Conservation (phyloP, 2,329 filamentous ascomycete genomes). For the Clathrospora elynae region DNA sequence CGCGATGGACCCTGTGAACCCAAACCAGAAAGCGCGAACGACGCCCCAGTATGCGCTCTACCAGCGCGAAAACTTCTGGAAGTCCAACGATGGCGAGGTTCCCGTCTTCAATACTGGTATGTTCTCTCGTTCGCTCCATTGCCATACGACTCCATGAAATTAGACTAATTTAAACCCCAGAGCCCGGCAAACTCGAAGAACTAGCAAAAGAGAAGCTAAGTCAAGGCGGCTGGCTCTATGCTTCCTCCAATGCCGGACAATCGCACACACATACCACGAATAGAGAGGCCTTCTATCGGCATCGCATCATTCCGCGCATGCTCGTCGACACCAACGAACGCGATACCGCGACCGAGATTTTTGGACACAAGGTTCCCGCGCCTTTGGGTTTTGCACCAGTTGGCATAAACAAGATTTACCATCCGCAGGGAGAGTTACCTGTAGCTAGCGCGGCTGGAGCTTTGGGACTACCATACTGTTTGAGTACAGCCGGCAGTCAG, state of each 20-base stretch:
- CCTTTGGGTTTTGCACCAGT: conserved; percentile 69
- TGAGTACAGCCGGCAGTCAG: conserved; percentile 62
- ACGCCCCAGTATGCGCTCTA: conserved; percentile 62
- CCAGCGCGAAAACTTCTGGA: conserved; percentile 62
- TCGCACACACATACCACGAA: conserved; percentile 62
- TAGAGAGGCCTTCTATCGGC: conserved; percentile 67
- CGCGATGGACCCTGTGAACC: conserved; percentile 57
- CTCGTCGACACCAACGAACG: conserved; percentile 64
- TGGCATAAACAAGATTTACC: conserved; percentile 70
- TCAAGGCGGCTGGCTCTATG: conserved; percentile 64
- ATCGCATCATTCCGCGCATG: conserved; percentile 66
- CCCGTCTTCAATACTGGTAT: conserved; percentile 60
- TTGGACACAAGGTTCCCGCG: conserved; percentile 63
- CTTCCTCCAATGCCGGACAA: conserved; percentile 62
- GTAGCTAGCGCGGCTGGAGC: conserved; percentile 66
- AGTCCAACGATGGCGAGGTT: conserved; percentile 56
- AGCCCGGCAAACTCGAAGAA: conserved; percentile 64
- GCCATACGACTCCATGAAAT: neutral
- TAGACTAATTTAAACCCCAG: conserved; percentile 31
- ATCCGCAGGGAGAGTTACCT: conserved; percentile 62
- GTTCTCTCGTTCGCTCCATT: neutral
- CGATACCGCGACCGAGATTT: conserved; percentile 63
- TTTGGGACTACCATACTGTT: conserved; percentile 63
- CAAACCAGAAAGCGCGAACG: conserved; percentile 56
- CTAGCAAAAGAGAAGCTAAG: conserved; percentile 62